phyloP scores from a whole-genome alignment of 1,139 yeast genomes.

The Pichia sp. region DNA sequence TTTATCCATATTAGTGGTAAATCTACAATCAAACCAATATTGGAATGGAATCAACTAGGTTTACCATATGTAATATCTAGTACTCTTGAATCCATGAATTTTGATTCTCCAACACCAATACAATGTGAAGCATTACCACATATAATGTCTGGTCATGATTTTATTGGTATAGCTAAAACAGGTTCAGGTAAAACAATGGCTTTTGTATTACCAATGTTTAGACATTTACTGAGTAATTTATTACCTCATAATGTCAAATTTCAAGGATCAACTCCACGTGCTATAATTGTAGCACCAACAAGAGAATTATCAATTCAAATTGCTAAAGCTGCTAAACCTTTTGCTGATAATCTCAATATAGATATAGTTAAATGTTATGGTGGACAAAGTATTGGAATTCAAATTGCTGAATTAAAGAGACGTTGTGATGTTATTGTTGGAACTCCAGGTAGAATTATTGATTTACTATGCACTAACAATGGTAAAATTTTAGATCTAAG shows the following conservation, averaged over 20 bases:
- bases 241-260: slow-evolving; percentile 13
- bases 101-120: slow-evolving; percentile 70
- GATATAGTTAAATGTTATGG: slow-evolving; percentile 83
- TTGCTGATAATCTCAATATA: slow-evolving; percentile 43
- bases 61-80: slow-evolving; percentile 52
- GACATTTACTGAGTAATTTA: slow-evolving; percentile 54
- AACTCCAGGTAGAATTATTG: slow-evolving; percentile 94
- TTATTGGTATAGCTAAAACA: slow-evolving; percentile 91
- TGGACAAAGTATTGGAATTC: slow-evolving; percentile 80
- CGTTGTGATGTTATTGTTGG: slow-evolving; percentile 84
- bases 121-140: slow-evolving; percentile 92
- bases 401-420: slow-evolving; percentile 70
- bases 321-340: slow-evolving; percentile 54
- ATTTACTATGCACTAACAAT: slow-evolving; percentile 72
- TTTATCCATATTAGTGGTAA: slow-evolving; percentile 42
- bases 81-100: slow-evolving; percentile 40
- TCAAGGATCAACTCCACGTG: slow-evolving; percentile 59
- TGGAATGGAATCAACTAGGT: slow-evolving; percentile 78
- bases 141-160: slow-evolving; percentile 82
- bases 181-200: slow-evolving; percentile 96
- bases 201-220: slow-evolving; percentile 71
- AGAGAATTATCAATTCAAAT: slow-evolving; percentile 89
- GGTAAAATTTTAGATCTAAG: slow-evolving; percentile 69
- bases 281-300: slow-evolving; percentile 81
- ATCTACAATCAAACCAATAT: slow-evolving; percentile 58